These are phyloP conservation scores for Linanthus parryae DNA, from an alignment of 148 eudicot genomes.

Conservation along the genomic window DNA sequence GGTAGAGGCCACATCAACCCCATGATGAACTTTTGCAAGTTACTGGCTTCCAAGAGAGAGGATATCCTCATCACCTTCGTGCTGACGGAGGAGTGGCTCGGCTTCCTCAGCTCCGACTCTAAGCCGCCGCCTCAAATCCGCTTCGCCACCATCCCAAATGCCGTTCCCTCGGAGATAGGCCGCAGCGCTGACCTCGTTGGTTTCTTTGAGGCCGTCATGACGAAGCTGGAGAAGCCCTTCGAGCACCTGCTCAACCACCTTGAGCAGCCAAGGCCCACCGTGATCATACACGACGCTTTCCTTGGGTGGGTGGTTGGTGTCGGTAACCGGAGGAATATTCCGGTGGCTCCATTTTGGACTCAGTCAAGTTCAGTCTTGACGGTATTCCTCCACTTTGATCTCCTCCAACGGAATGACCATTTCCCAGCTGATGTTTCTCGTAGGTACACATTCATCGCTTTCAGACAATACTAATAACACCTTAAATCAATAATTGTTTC, in stretches of 20 bases:
- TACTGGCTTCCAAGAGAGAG: background rate
- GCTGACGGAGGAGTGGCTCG: conserved; percentile 5
- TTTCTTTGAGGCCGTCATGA: conserved; percentile 15
- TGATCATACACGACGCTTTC: conserved; percentile 1
- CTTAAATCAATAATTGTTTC: too few relatives aligned
- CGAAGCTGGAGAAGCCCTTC: conserved; percentile 14
- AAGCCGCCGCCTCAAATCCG: background rate
- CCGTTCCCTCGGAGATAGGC: conserved; percentile 13
- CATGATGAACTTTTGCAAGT: conserved; percentile 14
- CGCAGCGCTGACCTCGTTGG: conserved; percentile 14
- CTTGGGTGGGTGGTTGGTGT: conserved; percentile 3
- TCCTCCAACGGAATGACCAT: background rate
- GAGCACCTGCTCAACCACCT: conserved; percentile 12
- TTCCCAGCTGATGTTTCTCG: background rate
- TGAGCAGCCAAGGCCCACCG: conserved; percentile 9
- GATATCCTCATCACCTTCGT: conserved; percentile 4
- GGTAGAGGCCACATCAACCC: conserved; percentile 29
- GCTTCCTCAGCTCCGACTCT: conserved; percentile 1
- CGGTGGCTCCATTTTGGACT: conserved; percentile 22
- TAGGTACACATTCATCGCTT: background rate
- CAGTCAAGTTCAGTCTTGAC: conserved; percentile 6
- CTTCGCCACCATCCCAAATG: conserved; percentile 19
- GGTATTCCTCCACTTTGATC: background rate
- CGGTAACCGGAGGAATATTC: conserved; percentile 12
- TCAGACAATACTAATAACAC: background rate